These are phyloP conservation scores for Acanthamoeba castellanii DNA, from an alignment of 208 protist species.

Conservation along the genomic window DNA sequence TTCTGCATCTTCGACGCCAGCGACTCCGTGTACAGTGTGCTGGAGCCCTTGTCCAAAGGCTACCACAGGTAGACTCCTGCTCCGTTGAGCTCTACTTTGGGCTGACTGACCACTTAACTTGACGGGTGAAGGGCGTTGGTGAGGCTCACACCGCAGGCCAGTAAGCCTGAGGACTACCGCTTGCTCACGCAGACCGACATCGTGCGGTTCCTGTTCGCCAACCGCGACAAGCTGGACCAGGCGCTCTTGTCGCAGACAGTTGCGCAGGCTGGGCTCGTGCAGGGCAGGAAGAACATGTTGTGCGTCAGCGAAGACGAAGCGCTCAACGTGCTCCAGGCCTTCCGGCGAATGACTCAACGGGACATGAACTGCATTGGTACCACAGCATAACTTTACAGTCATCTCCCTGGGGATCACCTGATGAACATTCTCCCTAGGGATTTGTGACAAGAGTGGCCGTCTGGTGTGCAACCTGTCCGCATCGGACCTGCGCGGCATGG, in stretches of 20 bases:
- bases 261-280: background rate
- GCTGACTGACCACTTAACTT: too few species aligned
- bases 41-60: slow-evolving; percentile 37
- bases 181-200: slow-evolving; percentile 44
- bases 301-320: background rate
- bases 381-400: too few species aligned
- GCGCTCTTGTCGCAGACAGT: background rate
- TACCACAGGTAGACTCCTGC: background rate
- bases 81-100: too few species aligned
- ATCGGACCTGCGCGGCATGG: slow-evolving; percentile 2
- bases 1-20: slow-evolving; percentile 44
- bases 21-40: slow-evolving; percentile 15
- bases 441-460: background rate
- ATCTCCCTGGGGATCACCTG: background rate
- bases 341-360: background rate
- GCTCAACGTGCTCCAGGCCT: background rate
- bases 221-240: background rate
- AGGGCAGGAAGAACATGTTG: background rate
- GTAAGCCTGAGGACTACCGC: slow-evolving; percentile 45
- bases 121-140: background rate
- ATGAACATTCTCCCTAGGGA: background rate
- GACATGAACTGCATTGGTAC: slow-evolving; percentile 34
- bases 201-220: background rate
- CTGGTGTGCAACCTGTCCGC: slow-evolving; percentile 16
- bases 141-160: background rate